phyloP scores from a whole-genome alignment of 2,329 filamentous ascomycete species.

The Bipolaris oryzae region DNA sequence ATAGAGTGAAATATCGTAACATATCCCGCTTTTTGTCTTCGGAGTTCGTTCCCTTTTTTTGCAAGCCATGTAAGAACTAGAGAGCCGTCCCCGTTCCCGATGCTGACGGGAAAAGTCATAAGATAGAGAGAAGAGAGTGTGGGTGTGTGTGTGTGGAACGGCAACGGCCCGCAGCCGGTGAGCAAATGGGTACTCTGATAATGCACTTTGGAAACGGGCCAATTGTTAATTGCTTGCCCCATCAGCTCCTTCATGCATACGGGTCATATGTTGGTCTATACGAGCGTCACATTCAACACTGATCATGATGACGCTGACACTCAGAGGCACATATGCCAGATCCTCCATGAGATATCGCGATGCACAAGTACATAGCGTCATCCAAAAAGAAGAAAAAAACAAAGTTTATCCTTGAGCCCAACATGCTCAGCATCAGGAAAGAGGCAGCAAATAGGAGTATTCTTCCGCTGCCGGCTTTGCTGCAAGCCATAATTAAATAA shows the following conservation, averaged over 20 bases:
- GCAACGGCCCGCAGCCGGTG: conserved; percentile 28
- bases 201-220: not conserved
- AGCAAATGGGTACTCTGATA: conserved; percentile 2
- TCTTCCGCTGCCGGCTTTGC: not conserved
- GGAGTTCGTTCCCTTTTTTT: not conserved
- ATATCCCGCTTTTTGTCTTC: not conserved
- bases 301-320: not conserved
- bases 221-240: not conserved
- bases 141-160: conserved; percentile 14
- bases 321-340: not conserved
- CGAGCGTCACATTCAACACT: not conserved
- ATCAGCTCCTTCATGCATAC: not conserved
- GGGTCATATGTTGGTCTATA: not conserved
- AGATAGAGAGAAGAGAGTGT: too few species aligned
- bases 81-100: conserved; percentile 16
- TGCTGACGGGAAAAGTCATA: conserved; percentile 18
- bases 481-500: not conserved
- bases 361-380: not conserved
- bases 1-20: not conserved
- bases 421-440: not conserved
- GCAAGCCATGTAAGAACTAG: conserved; percentile 5
- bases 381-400: not conserved
- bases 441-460: not conserved
- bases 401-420: not conserved
- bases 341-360: not conserved